A percentile compares a stretch with the other conserved stretches of the same genome.
Conservation (phyloP, 768 basidiomycete species). For the Lentinula sp. region DNA sequence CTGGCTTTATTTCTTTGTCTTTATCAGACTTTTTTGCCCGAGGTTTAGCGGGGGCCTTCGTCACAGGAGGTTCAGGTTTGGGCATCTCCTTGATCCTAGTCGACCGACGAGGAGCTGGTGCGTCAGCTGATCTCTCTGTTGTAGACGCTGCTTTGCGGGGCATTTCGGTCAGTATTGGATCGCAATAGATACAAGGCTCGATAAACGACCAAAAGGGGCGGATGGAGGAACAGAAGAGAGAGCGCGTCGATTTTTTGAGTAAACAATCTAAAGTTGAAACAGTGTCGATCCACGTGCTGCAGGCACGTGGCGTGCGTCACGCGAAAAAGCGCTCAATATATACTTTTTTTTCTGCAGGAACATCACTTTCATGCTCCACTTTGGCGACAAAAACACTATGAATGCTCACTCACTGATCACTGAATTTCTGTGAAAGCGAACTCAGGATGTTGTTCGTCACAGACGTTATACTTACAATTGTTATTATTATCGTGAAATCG, state of each 20-base stretch:
- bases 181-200: not conserved
- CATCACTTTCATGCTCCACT: not conserved
- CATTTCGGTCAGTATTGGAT: conserved; percentile 31
- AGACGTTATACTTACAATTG: no score
- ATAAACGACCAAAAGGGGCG: not conserved
- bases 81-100: conserved; percentile 70
- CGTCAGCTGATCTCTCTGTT: conserved; percentile 31
- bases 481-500: not conserved
- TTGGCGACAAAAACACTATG: no score
- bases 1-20: conserved; percentile 26
- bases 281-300: not conserved
- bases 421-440: no score
- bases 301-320: not conserved
- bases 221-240: conserved; percentile 5
- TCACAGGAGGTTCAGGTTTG: conserved; percentile 40
- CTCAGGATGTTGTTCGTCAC: no score
- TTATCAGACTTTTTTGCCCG: conserved; percentile 48
- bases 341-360: not conserved
- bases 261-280: not conserved
- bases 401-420: no score
- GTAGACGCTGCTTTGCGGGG: conserved; percentile 63
- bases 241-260: not conserved
- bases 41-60: conserved; percentile 62
- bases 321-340: not conserved
- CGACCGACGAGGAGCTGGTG: conserved; percentile 59